Conservation (phyloP, 2,329 filamentous ascomycete species). For the Trichophyton rubrum region DNA sequence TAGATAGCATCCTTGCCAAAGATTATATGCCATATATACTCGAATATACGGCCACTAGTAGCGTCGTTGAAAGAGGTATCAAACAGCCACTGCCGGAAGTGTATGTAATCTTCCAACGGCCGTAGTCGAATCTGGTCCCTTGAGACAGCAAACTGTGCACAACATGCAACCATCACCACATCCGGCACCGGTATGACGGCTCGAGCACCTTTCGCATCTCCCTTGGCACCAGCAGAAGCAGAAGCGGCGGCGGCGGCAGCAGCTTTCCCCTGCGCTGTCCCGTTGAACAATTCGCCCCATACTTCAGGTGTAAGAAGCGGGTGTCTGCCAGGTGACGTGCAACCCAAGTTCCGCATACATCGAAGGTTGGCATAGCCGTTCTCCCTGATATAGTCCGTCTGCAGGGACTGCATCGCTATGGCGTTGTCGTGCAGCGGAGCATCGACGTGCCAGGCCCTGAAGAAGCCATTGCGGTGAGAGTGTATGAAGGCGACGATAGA, state of each 20-base stretch:
- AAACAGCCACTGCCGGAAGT: slow-evolving; percentile 44
- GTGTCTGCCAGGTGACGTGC: slow-evolving; percentile 20
- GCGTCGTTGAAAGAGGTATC: slow-evolving; percentile 40
- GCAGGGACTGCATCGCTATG: slow-evolving; percentile 34
- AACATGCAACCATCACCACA: slow-evolving; percentile 38
- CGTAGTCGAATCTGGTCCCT: slow-evolving; percentile 37
- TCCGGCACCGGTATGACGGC: slow-evolving; percentile 10
- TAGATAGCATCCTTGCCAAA: slow-evolving; percentile 23
- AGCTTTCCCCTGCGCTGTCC: slow-evolving; percentile 18
- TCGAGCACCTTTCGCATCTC: slow-evolving; percentile 5
- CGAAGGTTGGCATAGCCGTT: slow-evolving; percentile 45
- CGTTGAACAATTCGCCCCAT: slow-evolving; percentile 20
- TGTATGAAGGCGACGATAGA: slow-evolving; percentile 37
- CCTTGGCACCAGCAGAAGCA: neutral
- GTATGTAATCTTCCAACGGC: slow-evolving; percentile 38
- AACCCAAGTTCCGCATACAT: slow-evolving; percentile 43
- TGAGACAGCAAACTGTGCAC: slow-evolving; percentile 49
- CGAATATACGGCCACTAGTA: slow-evolving; percentile 43
- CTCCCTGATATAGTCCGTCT: slow-evolving; percentile 34
- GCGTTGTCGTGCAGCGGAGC: slow-evolving; percentile 38
- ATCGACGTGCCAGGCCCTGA: slow-evolving; percentile 41
- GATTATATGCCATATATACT: slow-evolving; percentile 49
- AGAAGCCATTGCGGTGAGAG: slow-evolving; percentile 22
- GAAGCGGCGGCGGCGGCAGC: neutral
- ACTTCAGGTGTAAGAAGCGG: slow-evolving; percentile 18